phyloP scores from a whole-genome alignment of 352 stramenopile genomes.

The Peronospora belbahrii region DNA sequence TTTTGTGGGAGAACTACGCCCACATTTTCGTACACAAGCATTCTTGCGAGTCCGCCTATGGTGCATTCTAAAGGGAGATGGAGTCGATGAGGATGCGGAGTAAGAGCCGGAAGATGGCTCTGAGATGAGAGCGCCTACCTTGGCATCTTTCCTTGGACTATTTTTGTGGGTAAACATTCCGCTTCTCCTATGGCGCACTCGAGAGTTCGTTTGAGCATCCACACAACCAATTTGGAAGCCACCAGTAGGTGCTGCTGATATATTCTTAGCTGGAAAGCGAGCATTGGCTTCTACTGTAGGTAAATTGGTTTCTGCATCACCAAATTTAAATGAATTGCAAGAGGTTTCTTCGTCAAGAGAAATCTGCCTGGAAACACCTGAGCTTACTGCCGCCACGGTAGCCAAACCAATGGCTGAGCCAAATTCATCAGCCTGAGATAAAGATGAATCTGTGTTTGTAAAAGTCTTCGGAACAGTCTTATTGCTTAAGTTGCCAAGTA shows the following conservation, averaged over 20 bases:
- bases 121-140: conserved; percentile 6
- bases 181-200: conserved; percentile 13
- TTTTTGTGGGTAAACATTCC: conserved; percentile 35
- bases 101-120: conserved; percentile 13
- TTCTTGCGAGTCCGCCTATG: conserved; percentile 22
- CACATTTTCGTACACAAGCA: conserved; percentile 18
- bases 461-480: neutral
- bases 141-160: conserved; percentile 10
- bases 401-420: neutral
- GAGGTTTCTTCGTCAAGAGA: conserved; percentile 15
- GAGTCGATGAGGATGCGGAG: conserved; percentile 1
- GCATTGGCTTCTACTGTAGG: neutral
- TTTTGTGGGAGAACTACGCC: conserved; percentile 31
- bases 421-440: conserved; percentile 4
- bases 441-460: neutral
- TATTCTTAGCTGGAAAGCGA: conserved; percentile 4
- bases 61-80: conserved; percentile 30
- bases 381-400: neutral
- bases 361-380: conserved; percentile 7
- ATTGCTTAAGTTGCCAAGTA: conserved; percentile 5
- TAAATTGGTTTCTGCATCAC: neutral
- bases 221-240: conserved; percentile 25
- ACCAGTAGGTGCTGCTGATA: conserved; percentile 3
- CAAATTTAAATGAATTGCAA: conserved; percentile 18
- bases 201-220: conserved; percentile 9